Percentiles rank a stretch among this genome's conserved stretches.
phyloP scores from a whole-genome alignment of 2,329 filamentous ascomycete genomes.

The Seiridium cupressi region DNA sequence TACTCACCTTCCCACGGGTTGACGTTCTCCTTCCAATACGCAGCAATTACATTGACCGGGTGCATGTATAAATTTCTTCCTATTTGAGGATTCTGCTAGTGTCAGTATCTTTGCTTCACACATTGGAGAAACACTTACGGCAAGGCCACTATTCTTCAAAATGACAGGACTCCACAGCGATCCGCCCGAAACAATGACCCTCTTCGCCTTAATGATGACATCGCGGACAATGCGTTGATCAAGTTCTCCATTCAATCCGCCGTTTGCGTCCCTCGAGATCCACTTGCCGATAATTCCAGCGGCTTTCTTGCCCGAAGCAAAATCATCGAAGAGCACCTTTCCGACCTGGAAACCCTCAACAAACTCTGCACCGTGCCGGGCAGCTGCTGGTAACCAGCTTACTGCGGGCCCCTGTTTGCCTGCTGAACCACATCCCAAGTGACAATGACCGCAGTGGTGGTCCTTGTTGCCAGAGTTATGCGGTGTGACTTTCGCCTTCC shows the following conservation, averaged over 20 bases:
- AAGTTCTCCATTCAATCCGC: slow-evolving; percentile 49
- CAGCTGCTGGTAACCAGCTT: slow-evolving; percentile 68
- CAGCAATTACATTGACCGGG: slow-evolving; percentile 59
- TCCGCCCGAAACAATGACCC: slow-evolving; percentile 72
- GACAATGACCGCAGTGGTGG: slow-evolving; percentile 57
- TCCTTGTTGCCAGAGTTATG: slow-evolving; percentile 65
- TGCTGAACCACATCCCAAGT: slow-evolving; percentile 44
- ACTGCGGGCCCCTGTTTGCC: slow-evolving; percentile 68
- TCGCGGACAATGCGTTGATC: slow-evolving; percentile 51
- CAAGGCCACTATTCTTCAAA: slow-evolving; percentile 72
- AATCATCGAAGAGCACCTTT: slow-evolving; percentile 55
- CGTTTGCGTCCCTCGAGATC: slow-evolving; percentile 60
- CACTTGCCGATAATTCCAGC: slow-evolving; percentile 8
- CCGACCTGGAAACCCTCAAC: slow-evolving; percentile 66
- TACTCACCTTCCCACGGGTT: slow-evolving; percentile 58
- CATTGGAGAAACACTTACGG: slow-evolving; percentile 37
- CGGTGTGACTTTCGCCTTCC: slow-evolving; percentile 59
- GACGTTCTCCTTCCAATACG: slow-evolving; percentile 65
- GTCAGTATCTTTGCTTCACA: slow-evolving; percentile 12
- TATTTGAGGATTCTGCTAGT: slow-evolving; percentile 65
- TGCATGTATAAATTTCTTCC: slow-evolving; percentile 80
- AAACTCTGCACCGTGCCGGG: slow-evolving; percentile 63
- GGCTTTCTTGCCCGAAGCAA: slow-evolving; percentile 32
- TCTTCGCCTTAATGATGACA: slow-evolving; percentile 71
- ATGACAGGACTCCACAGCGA: slow-evolving; percentile 73